These are phyloP conservation scores for Calycina herbarum DNA, from an alignment of 2,329 filamentous ascomycete species.

Conservation along the genomic window DNA sequence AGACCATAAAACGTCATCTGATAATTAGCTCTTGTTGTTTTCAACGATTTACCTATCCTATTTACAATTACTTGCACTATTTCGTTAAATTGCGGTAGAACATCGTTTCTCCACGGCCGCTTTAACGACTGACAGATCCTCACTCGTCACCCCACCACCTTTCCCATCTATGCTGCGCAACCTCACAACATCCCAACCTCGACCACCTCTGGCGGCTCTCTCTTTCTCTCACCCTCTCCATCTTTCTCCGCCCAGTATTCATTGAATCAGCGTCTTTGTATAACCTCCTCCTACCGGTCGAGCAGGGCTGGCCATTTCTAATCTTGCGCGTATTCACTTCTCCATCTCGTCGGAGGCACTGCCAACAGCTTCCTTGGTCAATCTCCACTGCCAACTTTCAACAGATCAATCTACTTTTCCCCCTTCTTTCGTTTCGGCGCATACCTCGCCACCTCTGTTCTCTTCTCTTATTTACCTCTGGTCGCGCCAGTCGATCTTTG, in stretches of 20 bases:
- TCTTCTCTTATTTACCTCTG: not conserved
- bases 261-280: not conserved
- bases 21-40: too few relatives aligned
- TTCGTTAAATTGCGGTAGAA: too few relatives aligned
- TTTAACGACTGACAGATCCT: too few relatives aligned
- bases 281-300: not conserved
- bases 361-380: not conserved
- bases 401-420: not conserved
- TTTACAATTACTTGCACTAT: too few relatives aligned
- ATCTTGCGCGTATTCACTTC: not conserved
- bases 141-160: too few relatives aligned
- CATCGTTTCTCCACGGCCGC: too few relatives aligned
- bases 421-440: not conserved
- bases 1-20: too few relatives aligned
- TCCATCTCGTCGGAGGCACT: not conserved
- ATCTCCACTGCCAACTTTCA: not conserved
- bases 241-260: not conserved
- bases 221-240: not conserved
- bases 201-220: not conserved
- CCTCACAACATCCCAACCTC: not conserved
- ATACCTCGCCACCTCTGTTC: not conserved
- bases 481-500: not conserved
- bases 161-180: too few relatives aligned
- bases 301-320: constrained; percentile 1
- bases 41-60: too few relatives aligned